These are phyloP conservation scores for Didymella exigua DNA, from an alignment of 2,329 filamentous ascomycete species.

Conservation along the genomic window DNA sequence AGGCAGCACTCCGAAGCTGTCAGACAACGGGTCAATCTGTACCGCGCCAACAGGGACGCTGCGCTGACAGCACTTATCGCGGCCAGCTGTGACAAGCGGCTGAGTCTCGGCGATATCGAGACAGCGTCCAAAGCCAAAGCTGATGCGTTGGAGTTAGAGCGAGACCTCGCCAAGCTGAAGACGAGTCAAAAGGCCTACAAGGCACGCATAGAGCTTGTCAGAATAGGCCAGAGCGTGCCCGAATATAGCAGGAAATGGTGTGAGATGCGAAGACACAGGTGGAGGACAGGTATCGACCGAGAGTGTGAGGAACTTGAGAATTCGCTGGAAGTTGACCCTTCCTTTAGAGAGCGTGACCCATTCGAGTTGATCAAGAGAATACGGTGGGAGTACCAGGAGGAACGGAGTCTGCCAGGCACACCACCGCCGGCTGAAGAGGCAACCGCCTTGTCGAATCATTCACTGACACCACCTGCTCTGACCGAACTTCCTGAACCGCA, in stretches of 20 bases:
- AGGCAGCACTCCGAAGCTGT: neutral
- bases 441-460: neutral
- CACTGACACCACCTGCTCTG: neutral
- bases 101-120: neutral
- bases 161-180: neutral
- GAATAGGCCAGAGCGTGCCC: neutral
- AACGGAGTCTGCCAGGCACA: neutral
- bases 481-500: neutral
- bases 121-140: neutral
- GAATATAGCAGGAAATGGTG: neutral
- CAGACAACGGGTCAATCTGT: neutral
- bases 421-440: neutral
- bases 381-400: neutral
- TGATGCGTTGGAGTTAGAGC: conserved; percentile 2
- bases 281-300: neutral
- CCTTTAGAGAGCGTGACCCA: neutral
- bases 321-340: no score
- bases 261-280: neutral
- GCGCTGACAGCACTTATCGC: neutral
- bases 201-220: neutral
- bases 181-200: neutral
- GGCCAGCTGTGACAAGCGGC: neutral
- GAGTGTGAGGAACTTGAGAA: neutral
- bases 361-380: neutral
- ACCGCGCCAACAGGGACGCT: neutral